Evolutionary conservation across 768 basidiomycete species (phyloP), one percentile per base, ranked within the genome.

Genomic region (Podaxis sp.): DNA sequence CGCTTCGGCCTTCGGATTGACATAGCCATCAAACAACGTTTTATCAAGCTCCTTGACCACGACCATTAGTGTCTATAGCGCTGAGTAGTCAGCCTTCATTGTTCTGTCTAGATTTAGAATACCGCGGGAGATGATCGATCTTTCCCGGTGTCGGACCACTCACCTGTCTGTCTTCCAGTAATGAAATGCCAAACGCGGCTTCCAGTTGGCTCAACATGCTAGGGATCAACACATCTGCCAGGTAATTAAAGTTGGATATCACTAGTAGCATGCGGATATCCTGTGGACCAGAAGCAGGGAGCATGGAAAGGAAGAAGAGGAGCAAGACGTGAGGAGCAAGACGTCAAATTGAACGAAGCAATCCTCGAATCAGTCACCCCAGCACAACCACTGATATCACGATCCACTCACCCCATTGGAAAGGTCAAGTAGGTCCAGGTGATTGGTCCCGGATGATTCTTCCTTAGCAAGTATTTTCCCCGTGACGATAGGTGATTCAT

Each of bases 251-350:
- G 72, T 99, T 98, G 15, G 94, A 93, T 36, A 98, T 80, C 46
- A 97, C 93, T 44, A 98, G 78, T 15, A 99, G 81, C 51, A 96
- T 80, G 50, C 96, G 87, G 13, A 84, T 90, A 70, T 96, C 91
- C 96, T 97, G 65, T 20, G 54, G 12, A 30, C 65, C 37, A 60
- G 56, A 22, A 56, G 61, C 46, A 36, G 65, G 49, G 60, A 50
- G 61, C 37, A 65, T 60, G 55, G 65, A 54, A 55, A 50, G 56
- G 33, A 33, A 33, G 33, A 33, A 33, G 33, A 51, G 30, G 28
- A 41, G 28, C 33, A 41, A 53, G 11, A 28, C 20, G 44, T 36
- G 33, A 51, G 30, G 28, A 41, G 28, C 33, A 41, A 53, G 11
- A 28, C 13, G 44, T 36, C 51, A 13, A 55, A 15, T 30, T n/a